Conservation (phyloP, 257 asterid species). For the Nicotiana noctiflora region DNA sequence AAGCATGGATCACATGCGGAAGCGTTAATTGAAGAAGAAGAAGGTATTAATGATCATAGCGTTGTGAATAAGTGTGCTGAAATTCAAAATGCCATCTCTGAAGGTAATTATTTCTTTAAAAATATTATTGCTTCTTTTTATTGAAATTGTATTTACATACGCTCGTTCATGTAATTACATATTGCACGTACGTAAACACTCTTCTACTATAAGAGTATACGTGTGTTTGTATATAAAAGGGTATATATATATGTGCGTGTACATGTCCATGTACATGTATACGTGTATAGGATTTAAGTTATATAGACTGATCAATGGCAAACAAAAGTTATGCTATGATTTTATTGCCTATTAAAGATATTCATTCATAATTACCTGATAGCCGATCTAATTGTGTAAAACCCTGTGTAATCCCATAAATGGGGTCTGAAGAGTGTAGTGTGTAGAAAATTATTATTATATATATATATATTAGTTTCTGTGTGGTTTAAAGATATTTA, state of each 20-base stretch:
- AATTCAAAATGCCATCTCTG: slow-evolving; percentile 41
- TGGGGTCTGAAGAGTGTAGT: too few species aligned
- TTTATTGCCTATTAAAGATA: too few species aligned
- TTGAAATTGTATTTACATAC: neutral
- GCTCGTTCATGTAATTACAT: neutral
- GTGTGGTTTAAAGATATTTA: too few species aligned
- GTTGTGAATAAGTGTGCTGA: slow-evolving; percentile 37
- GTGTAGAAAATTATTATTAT: too few species aligned
- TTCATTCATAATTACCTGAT: too few species aligned
- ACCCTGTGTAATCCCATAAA: too few species aligned
- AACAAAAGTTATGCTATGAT: too few species aligned
- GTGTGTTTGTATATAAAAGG: neutral
- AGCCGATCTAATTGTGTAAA: too few species aligned
- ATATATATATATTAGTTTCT: too few species aligned
- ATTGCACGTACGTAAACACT: neutral
- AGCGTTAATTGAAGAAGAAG: slow-evolving; percentile 37
- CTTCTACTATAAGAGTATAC: neutral
- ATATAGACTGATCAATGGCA: too few species aligned
- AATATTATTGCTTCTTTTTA: neutral
- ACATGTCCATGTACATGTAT: neutral
- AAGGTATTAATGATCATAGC: slow-evolving; percentile 28
- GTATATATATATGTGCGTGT: neutral
- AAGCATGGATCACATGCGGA: slow-evolving; percentile 23
- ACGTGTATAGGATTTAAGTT: too few species aligned
- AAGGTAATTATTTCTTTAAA: slow-evolving; percentile 19